Percentiles rank a stretch among this genome's conserved stretches.
These are phyloP conservation scores for Mortierella sp. DNA, from an alignment of 371 early-diverging fungal genomes.

Conservation along the genomic window DNA sequence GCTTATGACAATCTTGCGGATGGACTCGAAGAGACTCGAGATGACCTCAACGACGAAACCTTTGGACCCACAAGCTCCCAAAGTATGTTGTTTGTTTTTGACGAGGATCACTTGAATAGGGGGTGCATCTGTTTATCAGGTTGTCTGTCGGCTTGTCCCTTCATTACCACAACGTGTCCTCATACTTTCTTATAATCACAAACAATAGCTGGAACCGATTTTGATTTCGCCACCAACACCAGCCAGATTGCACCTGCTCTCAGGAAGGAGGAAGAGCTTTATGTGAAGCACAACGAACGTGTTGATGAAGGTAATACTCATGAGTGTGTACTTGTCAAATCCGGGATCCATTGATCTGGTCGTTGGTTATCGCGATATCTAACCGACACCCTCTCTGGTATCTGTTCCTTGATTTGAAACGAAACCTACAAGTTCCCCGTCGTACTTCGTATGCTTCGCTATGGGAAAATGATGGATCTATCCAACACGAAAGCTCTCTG, in stretches of 20 bases:
- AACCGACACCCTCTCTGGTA: not conserved
- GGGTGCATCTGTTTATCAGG: no score
- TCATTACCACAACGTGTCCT: no score
- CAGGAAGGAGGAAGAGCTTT: constrained; percentile 67
- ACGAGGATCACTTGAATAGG: not conserved
- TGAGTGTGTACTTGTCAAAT: not conserved
- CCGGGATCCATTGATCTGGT: no score
- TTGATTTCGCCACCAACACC: constrained; percentile 78
- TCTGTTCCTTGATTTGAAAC: not conserved
- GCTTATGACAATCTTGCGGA: constrained; percentile 56
- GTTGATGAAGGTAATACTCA: constrained; percentile 18
- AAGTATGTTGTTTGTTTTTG: constrained; percentile 50
- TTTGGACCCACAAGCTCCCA: constrained; percentile 74
- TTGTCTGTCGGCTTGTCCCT: not conserved
- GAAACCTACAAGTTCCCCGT: constrained; percentile 18
- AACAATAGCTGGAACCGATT: constrained; percentile 66
- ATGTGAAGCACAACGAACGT: constrained; percentile 57
- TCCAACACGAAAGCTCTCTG: constrained; percentile 36
- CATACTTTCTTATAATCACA: no score
- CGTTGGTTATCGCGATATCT: no score
- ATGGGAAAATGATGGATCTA: constrained; percentile 31
- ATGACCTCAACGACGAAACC: constrained; percentile 87
- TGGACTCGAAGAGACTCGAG: constrained; percentile 77
- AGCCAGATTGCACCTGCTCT: constrained; percentile 60
- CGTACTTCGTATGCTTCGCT: constrained; percentile 50